Conservation (phyloP, 73 alveolate genomes). For the Breviolum minutum region DNA sequence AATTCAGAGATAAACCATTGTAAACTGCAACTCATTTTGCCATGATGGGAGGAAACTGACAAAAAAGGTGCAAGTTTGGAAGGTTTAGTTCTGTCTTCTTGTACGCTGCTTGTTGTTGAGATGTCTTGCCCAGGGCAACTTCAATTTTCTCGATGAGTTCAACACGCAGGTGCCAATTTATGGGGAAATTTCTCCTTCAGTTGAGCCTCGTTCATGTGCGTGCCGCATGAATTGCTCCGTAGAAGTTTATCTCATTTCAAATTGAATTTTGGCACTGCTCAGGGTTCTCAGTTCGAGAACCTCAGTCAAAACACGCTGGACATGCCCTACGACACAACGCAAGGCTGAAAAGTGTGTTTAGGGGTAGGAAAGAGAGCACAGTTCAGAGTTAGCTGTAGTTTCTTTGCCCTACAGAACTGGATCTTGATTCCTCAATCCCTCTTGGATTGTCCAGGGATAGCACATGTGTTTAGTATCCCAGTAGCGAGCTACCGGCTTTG, state of each 20-base stretch:
- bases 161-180: conserved; percentile 39
- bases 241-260: too few relatives aligned
- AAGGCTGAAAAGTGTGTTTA: not conserved
- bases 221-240: not conserved
- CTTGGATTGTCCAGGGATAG: too few relatives aligned
- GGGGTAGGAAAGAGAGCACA: not conserved
- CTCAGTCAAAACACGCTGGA: conserved; percentile 88
- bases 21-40: not conserved
- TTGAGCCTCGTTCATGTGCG: not conserved
- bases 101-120: not conserved
- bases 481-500: too few relatives aligned
- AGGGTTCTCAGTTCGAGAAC: conserved; percentile 85
- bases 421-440: too few relatives aligned
- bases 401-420: too few relatives aligned
- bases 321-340: conserved; percentile 75
- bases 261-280: not conserved
- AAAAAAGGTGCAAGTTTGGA: not conserved
- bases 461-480: too few relatives aligned
- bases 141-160: conserved; percentile 90
- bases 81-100: not conserved
- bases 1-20: not conserved
- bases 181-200: not conserved
- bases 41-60: not conserved
- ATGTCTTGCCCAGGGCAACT: conserved; percentile 23
- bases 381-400: too few relatives aligned